phyloP scores from a whole-genome alignment of 257 asterid genomes.

The Voacanga thouarsii region DNA sequence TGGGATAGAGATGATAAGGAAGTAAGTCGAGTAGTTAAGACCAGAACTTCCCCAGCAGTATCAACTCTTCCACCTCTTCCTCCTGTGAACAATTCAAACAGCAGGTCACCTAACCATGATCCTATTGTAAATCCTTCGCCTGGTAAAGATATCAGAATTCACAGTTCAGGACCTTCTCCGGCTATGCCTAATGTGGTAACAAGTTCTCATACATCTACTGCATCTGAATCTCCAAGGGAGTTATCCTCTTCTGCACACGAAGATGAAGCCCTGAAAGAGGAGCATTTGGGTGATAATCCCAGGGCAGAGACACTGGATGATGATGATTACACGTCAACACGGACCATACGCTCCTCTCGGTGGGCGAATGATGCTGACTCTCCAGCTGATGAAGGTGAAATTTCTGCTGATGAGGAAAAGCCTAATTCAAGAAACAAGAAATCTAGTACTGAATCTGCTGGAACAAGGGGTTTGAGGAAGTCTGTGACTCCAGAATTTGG shows the following conservation, averaged over 20 bases:
- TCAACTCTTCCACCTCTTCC: constrained; percentile 36
- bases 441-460: constrained; percentile 42
- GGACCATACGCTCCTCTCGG: constrained; percentile 65
- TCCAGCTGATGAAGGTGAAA: constrained; percentile 74
- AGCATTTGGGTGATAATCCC: constrained; percentile 19
- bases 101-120: constrained; percentile 25
- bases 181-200: constrained; percentile 24
- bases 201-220: constrained; percentile 16
- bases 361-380: constrained; percentile 79
- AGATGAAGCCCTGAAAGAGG: constrained; percentile 7
- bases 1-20: constrained; percentile 81
- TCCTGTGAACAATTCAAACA: constrained; percentile 24
- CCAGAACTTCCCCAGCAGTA: constrained; percentile 27
- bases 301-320: constrained; percentile 33
- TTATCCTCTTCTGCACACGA: constrained; percentile 27
- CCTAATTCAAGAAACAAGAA: constrained; percentile 34
- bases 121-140: constrained; percentile 24
- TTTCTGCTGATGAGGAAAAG: constrained; percentile 49
- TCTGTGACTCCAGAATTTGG: constrained; percentile 55
- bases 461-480: constrained; percentile 38
- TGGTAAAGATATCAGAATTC: constrained; percentile 19
- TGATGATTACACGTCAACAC: constrained; percentile 42
- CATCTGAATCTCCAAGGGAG: constrained; percentile 31
- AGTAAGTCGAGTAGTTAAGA: constrained; percentile 29
- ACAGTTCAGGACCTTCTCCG: constrained; percentile 33